Conservation (phyloP, 805 yeast species). For the Yueomyces sinensis region DNA sequence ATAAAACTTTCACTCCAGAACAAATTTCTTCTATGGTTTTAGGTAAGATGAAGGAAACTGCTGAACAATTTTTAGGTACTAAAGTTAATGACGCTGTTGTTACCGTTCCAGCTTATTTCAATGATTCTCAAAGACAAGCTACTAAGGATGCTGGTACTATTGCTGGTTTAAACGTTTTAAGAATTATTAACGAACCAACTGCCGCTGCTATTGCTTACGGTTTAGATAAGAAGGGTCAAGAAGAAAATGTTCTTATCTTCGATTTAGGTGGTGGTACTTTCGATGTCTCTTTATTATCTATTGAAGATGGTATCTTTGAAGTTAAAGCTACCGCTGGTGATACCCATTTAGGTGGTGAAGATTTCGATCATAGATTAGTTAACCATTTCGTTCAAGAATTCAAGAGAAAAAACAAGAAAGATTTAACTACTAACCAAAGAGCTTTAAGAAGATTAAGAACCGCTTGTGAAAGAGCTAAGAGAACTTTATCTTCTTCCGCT, state of each 20-base stretch:
- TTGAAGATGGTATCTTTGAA: constrained; percentile 94
- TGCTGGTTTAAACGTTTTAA: constrained; percentile 86
- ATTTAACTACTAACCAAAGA: constrained; percentile 84
- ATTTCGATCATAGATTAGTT: constrained; percentile 92
- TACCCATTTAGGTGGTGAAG: constrained; percentile 95
- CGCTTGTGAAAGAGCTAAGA: constrained; percentile 64
- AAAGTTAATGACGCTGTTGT: constrained; percentile 84
- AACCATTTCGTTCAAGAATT: constrained; percentile 88
- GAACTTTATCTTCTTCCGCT: constrained; percentile 93
- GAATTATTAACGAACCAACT: constrained; percentile 92
- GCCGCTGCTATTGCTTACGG: constrained; percentile 99
- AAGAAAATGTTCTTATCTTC: constrained; percentile 83
- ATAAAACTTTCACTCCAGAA: constrained; percentile 81
- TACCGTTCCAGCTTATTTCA: constrained; percentile 92
- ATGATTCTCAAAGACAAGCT: constrained; percentile 95
- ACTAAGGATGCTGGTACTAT: constrained; percentile 94
- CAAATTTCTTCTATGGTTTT: constrained; percentile 90
- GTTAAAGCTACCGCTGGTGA: constrained; percentile 83
- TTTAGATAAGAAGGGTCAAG: constrained; percentile 52
- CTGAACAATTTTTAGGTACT: constrained; percentile 80
- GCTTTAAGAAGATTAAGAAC: constrained; percentile 76
- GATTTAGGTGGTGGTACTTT: constrained; percentile 99
- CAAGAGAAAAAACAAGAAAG: constrained; percentile 97
- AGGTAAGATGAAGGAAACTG: constrained; percentile 85
- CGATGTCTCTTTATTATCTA: constrained; percentile 88